Evolutionary conservation across 1,284 basidiomycete species (phyloP).

Genomic region (Ustilago nuda): DNA sequence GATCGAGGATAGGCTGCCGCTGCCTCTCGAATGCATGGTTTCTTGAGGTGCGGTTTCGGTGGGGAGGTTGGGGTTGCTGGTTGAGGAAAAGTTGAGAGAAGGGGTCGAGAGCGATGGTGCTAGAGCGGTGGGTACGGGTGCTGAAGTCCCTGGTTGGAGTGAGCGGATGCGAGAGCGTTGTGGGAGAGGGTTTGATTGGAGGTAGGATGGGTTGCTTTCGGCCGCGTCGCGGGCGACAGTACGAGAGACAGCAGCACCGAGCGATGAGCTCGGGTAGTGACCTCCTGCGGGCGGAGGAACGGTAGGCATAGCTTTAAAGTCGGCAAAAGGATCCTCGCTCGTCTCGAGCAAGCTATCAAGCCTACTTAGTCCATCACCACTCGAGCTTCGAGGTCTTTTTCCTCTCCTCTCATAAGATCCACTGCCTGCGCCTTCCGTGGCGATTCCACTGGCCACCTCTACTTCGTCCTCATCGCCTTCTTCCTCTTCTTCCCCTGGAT

Average conservation of each 20-base stretch:
- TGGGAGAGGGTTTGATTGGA: slow-evolving; percentile 19
- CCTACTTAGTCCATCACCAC: slow-evolving; percentile 18
- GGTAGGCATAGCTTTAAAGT: slow-evolving; percentile 1
- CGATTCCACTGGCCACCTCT: slow-evolving; percentile 39
- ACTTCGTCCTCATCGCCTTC: slow-evolving; percentile 11
- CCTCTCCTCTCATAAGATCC: slow-evolving; percentile 11
- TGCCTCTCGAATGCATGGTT: slow-evolving; percentile 3
- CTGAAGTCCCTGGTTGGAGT: slow-evolving; percentile 27
- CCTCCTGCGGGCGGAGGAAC: slow-evolving; percentile 15
- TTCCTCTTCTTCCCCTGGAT: slow-evolving; percentile 9
- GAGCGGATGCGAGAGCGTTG: slow-evolving; percentile 34
- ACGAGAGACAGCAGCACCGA: slow-evolving; percentile 46
- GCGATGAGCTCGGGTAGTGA: slow-evolving; percentile 43
- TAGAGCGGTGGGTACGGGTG: slow-evolving; percentile 24
- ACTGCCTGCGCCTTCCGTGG: slow-evolving; percentile 40
- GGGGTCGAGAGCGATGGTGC: slow-evolving; percentile 36
- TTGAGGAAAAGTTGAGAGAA: slow-evolving; percentile 15
- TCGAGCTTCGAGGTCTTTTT: slow-evolving; percentile 33
- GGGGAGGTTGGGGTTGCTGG: not conserved
- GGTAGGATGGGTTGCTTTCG: not conserved
- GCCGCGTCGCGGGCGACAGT: slow-evolving; percentile 15
- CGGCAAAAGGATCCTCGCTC: slow-evolving; percentile 25
- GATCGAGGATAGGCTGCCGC: slow-evolving; percentile 8
- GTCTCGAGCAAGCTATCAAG: slow-evolving; percentile 44
- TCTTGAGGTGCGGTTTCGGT: not conserved